These are phyloP conservation scores for Tagetes patula DNA, from an alignment of 129 eudicot species.

Conservation along the genomic window DNA sequence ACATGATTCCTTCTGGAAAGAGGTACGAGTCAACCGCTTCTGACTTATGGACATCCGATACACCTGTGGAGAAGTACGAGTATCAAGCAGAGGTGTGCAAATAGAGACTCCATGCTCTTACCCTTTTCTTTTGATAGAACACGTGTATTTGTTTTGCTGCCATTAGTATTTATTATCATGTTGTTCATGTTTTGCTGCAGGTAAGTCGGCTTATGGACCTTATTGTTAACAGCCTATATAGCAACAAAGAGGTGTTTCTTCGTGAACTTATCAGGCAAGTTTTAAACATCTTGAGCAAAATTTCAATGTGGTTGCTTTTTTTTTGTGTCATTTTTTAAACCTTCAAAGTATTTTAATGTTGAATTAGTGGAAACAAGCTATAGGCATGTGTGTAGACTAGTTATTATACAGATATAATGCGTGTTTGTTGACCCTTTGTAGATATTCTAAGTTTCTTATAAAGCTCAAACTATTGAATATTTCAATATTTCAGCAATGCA, in stretches of 20 bases:
- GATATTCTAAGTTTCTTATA: slow-evolving; percentile 5
- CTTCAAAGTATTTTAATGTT: neutral
- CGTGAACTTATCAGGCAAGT: slow-evolving; percentile 89
- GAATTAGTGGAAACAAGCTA: neutral
- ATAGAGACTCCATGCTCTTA: neutral
- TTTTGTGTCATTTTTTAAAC: neutral
- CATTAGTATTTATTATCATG: neutral
- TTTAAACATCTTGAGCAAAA: neutral
- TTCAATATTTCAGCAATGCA: slow-evolving; percentile 65
- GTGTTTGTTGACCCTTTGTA: neutral
- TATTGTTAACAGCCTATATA: slow-evolving; percentile 86
- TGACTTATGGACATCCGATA: slow-evolving; percentile 49
- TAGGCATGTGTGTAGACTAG: neutral
- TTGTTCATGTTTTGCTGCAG: slow-evolving; percentile 35
- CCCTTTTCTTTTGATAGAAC: neutral
- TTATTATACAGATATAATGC: neutral
- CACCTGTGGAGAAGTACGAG: slow-evolving; percentile 74
- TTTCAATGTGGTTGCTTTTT: neutral
- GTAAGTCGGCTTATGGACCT: slow-evolving; percentile 98
- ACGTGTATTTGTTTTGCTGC: neutral
- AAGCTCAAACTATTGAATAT: neutral
- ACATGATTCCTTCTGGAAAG: slow-evolving; percentile 33
- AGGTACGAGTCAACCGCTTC: slow-evolving; percentile 77
- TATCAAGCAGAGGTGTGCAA: slow-evolving; percentile 90
- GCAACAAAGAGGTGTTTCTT: slow-evolving; percentile 94